A percentile compares a stretch with the other conserved stretches of the same genome.
These are phyloP conservation scores for Pelagophyceae sp. DNA, from an alignment of 352 stramenopile genomes.

Conservation along the genomic window DNA sequence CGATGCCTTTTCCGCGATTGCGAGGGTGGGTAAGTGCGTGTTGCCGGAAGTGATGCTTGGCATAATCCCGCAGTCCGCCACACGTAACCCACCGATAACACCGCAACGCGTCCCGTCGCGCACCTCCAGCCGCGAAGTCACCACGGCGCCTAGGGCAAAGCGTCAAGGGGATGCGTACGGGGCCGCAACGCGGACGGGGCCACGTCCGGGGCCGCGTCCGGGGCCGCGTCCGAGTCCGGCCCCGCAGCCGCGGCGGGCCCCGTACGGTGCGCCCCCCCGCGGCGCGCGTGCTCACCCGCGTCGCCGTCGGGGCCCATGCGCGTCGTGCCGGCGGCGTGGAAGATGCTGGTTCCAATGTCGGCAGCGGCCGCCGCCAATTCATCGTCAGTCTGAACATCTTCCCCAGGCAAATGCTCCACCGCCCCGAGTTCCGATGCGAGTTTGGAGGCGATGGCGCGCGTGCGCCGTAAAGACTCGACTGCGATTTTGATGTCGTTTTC, in stretches of 20 bases:
- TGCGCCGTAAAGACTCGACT: conserved; percentile 6
- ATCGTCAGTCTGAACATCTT: conserved; percentile 31
- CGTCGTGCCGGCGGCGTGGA: conserved; percentile 48
- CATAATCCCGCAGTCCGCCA: conserved; percentile 87
- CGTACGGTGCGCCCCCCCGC: conserved; percentile 26
- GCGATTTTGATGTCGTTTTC: conserved; percentile 17
- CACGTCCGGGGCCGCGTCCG: too few species aligned
- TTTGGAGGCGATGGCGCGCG: not conserved
- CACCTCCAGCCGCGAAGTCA: conserved; percentile 50
- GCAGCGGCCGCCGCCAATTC: conserved; percentile 49
- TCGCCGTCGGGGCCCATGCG: conserved; percentile 43
- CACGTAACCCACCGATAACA: conserved; percentile 63
- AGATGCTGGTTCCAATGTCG: conserved; percentile 41
- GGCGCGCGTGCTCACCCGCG: conserved; percentile 24
- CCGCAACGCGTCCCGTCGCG: conserved; percentile 42
- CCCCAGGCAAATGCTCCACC: conserved; percentile 6
- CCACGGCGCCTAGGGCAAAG: too few species aligned
- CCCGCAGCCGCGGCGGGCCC: too few species aligned
- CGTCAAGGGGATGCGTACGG: too few species aligned
- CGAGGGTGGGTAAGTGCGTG: conserved; percentile 77
- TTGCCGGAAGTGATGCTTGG: conserved; percentile 85
- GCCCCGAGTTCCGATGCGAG: conserved; percentile 3
- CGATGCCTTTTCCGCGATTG: conserved; percentile 85
- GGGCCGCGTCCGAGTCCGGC: too few species aligned
- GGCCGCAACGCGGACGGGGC: too few species aligned